Evolutionary conservation across 352 stramenopile genomes (phyloP).

Genomic region (Pythium plurisporium): DNA sequence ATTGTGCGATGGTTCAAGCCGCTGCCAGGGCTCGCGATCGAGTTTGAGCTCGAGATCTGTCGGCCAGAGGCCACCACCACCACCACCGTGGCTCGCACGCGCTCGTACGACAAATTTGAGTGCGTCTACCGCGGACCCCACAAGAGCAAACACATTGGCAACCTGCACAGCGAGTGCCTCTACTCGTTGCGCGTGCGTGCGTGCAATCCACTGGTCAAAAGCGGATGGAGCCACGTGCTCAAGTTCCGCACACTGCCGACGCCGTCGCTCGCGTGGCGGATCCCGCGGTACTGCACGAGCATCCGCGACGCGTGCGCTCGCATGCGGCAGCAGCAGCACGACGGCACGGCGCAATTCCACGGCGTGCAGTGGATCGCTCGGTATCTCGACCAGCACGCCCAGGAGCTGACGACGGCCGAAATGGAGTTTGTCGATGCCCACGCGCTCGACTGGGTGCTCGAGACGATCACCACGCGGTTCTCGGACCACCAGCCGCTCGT

Average conservation of each 20-base stretch:
- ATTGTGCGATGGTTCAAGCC: slow-evolving; percentile 40
- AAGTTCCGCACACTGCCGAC: slow-evolving; percentile 44
- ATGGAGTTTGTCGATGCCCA: slow-evolving; percentile 14
- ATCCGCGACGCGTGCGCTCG: slow-evolving; percentile 39
- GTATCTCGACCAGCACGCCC: slow-evolving; percentile 28
- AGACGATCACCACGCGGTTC: not conserved
- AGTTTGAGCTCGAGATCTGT: slow-evolving; percentile 58
- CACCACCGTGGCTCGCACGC: no score
- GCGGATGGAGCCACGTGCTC: slow-evolving; percentile 46
- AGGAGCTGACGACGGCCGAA: slow-evolving; percentile 13
- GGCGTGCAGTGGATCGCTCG: slow-evolving; percentile 52
- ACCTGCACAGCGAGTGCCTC: slow-evolving; percentile 29
- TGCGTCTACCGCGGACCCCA: slow-evolving; percentile 32
- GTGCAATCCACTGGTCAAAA: slow-evolving; percentile 46
- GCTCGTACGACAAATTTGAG: slow-evolving; percentile 34
- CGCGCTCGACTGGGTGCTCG: slow-evolving; percentile 6
- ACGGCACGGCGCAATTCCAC: slow-evolving; percentile 27
- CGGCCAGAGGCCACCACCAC: slow-evolving; percentile 20
- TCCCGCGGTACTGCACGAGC: slow-evolving; percentile 39
- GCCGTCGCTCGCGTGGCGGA: slow-evolving; percentile 52
- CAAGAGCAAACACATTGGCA: slow-evolving; percentile 30
- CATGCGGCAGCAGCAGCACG: slow-evolving; percentile 27
- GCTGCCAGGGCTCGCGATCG: slow-evolving; percentile 30
- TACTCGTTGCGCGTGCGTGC: slow-evolving; percentile 51
- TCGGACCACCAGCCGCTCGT: not conserved